These are phyloP conservation scores for Rhizopogon vinicolor DNA, from an alignment of 768 basidiomycete genomes.

Conservation along the genomic window DNA sequence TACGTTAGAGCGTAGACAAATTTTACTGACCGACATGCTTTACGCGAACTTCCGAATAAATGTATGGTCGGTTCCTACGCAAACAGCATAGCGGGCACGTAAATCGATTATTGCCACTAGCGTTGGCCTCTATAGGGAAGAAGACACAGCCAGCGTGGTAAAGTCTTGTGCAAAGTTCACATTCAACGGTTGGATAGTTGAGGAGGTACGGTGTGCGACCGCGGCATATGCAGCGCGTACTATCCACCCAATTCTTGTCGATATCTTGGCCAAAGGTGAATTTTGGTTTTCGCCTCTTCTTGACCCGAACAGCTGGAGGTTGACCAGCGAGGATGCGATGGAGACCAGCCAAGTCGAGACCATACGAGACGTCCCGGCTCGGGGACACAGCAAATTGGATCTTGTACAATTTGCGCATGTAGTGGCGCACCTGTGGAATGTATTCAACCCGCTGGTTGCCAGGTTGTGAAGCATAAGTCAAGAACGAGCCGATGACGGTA, in stretches of 20 bases:
- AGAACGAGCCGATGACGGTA: constrained; percentile 72
- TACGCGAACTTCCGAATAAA: constrained; percentile 73
- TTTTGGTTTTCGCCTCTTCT: constrained; percentile 55
- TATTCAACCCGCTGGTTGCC: constrained; percentile 72
- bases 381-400: constrained; percentile 88
- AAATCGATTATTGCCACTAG: constrained; percentile 37
- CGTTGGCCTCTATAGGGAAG: constrained; percentile 45
- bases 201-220: constrained; percentile 60
- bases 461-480: constrained; percentile 64
- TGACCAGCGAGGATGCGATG: constrained; percentile 77
- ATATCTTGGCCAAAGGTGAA: constrained; percentile 76
- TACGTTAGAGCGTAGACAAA: constrained; percentile 1
- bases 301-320: constrained; percentile 42
- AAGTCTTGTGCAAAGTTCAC: constrained; percentile 57
- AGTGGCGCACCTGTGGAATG: constrained; percentile 81
- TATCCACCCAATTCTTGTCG: constrained; percentile 69
- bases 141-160: constrained; percentile 80
- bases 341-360: constrained; percentile 75
- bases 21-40: constrained; percentile 49
- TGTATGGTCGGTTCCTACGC: constrained; percentile 66
- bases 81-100: constrained; percentile 76
- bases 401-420: constrained; percentile 86
- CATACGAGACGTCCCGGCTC: constrained; percentile 75
- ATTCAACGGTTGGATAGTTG: constrained; percentile 59
- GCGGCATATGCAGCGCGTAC: constrained; percentile 78